A percentile compares a stretch with the other conserved stretches of the same genome.
These are phyloP conservation scores for Blastocystis sp. DNA, from an alignment of 352 stramenopile genomes.

Conservation along the genomic window DNA sequence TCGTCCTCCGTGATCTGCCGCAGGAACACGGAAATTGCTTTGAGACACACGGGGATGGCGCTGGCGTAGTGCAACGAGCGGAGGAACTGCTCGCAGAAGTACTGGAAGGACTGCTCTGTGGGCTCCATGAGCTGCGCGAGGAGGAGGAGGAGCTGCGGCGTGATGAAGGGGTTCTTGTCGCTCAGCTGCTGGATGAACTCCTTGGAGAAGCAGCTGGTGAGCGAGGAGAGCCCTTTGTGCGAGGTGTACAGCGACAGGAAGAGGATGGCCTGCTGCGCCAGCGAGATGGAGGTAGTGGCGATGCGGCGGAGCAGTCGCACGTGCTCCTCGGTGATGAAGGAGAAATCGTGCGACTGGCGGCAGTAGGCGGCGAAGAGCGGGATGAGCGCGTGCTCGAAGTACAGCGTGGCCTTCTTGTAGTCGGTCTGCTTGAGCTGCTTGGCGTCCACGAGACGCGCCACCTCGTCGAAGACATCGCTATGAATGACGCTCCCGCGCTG, in stretches of 20 bases:
- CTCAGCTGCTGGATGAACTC: not conserved
- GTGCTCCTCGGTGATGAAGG: not conserved
- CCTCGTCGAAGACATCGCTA: not conserved
- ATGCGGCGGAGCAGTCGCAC: not conserved
- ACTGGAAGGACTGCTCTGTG: not conserved
- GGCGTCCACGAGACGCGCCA: not conserved
- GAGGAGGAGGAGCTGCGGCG: not conserved
- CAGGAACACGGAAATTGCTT: not conserved
- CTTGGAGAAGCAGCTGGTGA: not conserved
- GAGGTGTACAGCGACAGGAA: not conserved
- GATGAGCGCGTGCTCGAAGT: not conserved
- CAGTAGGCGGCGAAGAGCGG: not conserved
- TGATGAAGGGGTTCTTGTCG: not conserved
- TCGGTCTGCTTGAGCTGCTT: not conserved
- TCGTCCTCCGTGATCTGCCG: not conserved
- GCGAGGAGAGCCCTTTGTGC: not conserved
- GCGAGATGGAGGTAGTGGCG: not conserved
- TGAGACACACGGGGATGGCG: not conserved
- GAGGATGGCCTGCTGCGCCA: not conserved
- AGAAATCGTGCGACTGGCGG: not conserved
- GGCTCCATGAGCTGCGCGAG: not conserved
- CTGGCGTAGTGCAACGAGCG: not conserved
- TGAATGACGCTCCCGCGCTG: not conserved
- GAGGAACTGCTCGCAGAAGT: not conserved
- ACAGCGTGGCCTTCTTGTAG: not conserved